These are phyloP conservation scores for Hyaloscypha bicolor DNA, from an alignment of 495 filamentous ascomycete species.

Conservation along the genomic window DNA sequence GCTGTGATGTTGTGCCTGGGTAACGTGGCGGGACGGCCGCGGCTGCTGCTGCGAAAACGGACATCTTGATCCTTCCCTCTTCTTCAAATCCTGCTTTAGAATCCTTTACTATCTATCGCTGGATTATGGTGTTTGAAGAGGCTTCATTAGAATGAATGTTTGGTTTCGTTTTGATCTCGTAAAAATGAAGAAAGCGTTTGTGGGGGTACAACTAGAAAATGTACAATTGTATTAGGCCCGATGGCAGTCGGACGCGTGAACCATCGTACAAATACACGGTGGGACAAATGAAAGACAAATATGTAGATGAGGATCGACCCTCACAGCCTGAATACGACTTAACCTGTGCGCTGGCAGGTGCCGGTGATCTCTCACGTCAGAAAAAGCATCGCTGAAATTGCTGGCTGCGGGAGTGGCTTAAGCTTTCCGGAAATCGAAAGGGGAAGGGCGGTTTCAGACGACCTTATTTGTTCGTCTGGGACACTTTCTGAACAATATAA, in stretches of 20 bases:
- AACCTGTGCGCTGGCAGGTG: background rate
- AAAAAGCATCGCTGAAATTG: background rate
- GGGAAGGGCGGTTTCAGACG: background rate
- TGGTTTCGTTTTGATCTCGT: no score
- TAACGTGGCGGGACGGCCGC: background rate
- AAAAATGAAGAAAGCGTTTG: background rate
- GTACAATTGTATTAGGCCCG: background rate
- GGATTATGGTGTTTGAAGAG: background rate
- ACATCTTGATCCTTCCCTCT: conserved; percentile 6
- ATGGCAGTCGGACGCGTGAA: background rate
- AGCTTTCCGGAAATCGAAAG: background rate
- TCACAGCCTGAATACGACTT: conserved; percentile 2
- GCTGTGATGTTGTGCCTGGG: background rate
- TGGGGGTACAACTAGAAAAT: background rate
- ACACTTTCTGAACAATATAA: background rate
- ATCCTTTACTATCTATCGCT: no score
- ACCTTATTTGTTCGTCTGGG: background rate
- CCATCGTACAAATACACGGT: background rate
- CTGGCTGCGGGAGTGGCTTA: background rate
- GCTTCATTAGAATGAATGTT: background rate
- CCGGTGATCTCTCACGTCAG: conserved; percentile 8
- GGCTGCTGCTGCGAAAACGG: conserved; percentile 6
- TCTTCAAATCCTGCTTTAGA: background rate
- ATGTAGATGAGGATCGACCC: background rate
- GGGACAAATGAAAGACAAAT: background rate